Evolutionary conservation across 164 flowering plant species (phyloP).

Genomic region (Magnolia officinalis): DNA sequence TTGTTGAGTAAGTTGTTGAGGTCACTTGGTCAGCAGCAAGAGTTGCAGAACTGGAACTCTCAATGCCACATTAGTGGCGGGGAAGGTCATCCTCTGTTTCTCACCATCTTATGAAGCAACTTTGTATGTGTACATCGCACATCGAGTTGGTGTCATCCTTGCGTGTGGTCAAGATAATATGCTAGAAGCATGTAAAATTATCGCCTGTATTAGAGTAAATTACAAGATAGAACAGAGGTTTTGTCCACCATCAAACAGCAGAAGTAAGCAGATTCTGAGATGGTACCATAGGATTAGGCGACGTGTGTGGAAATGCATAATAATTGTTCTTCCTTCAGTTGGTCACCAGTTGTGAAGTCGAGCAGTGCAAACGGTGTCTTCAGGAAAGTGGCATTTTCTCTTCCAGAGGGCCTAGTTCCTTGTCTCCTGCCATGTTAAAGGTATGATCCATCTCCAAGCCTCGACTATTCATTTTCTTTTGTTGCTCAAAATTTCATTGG

Average conservation of each 20-base stretch:
- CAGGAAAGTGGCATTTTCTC: constrained; percentile 20
- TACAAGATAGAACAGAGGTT: constrained; percentile 37
- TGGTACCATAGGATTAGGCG: no score
- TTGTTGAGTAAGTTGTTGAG: no score
- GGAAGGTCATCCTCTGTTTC: constrained; percentile 20
- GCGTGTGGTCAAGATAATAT: constrained; percentile 13
- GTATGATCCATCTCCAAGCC: not conserved
- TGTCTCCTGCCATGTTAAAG: not conserved
- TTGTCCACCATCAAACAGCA: constrained; percentile 32
- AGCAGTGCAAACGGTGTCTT: constrained; percentile 25
- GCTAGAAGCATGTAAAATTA: not conserved
- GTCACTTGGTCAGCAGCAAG: no score
- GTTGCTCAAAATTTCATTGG: not conserved
- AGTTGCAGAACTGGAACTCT: constrained; percentile 3
- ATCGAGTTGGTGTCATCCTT: constrained; percentile 19
- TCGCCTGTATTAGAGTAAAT: constrained; percentile 29
- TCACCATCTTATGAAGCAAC: constrained; percentile 9
- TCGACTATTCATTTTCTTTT: not conserved
- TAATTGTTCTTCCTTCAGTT: constrained; percentile 2
- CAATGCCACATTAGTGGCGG: constrained; percentile 19
- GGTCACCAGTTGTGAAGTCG: constrained; percentile 36
- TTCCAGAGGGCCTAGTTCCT: constrained; percentile 5
- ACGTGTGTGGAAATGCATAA: no score
- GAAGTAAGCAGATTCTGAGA: constrained; percentile 12
- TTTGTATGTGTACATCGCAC: constrained; percentile 5